Evolutionary conservation across 2,329 filamentous ascomycete genomes (phyloP).

Genomic region (Trichoderma atroviride): DNA sequence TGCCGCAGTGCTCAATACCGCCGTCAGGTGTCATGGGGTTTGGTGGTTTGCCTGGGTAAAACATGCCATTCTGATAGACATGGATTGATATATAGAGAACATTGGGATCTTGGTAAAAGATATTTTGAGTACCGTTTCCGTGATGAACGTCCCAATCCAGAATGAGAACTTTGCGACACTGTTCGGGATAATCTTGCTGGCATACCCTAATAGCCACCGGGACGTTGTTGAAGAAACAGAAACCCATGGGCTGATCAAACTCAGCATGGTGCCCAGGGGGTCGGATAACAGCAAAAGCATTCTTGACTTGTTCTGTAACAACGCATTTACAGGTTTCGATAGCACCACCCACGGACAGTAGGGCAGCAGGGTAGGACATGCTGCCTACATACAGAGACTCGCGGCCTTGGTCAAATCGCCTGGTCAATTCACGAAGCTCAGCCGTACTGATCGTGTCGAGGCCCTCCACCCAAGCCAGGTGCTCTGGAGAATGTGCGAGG

Average conservation of each 20-base stretch:
- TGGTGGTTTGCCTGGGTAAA: conserved; percentile 75
- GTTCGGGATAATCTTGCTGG: conserved; percentile 76
- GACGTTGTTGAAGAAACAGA: conserved; percentile 98
- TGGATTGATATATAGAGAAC: conserved; percentile 95
- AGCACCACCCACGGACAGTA: conserved; percentile 85
- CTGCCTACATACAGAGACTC: conserved; percentile 84
- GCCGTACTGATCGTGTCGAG: conserved; percentile 58
- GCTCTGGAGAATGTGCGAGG: conserved; percentile 73
- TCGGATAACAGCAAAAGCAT: conserved; percentile 92
- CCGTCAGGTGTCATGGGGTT: conserved; percentile 62
- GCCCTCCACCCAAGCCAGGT: conserved; percentile 75
- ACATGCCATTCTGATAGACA: conserved; percentile 79
- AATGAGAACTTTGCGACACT: conserved; percentile 86
- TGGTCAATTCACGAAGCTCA: conserved; percentile 69
- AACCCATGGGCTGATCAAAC: conserved; percentile 81
- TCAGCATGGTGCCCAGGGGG: conserved; percentile 97
- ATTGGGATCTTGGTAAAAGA: conserved; percentile 93
- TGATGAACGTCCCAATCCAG: conserved; percentile 86
- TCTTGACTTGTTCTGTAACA: conserved; percentile 80
- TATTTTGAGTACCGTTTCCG: conserved; percentile 93
- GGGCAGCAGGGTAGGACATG: conserved; percentile 77
- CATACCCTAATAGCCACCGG: conserved; percentile 89
- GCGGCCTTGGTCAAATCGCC: conserved; percentile 61
- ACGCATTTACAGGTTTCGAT: conserved; percentile 97
- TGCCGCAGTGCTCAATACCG: conserved; percentile 61